Evolutionary conservation across 768 basidiomycete species (phyloP).

Genomic region (Boletus insuetus): DNA sequence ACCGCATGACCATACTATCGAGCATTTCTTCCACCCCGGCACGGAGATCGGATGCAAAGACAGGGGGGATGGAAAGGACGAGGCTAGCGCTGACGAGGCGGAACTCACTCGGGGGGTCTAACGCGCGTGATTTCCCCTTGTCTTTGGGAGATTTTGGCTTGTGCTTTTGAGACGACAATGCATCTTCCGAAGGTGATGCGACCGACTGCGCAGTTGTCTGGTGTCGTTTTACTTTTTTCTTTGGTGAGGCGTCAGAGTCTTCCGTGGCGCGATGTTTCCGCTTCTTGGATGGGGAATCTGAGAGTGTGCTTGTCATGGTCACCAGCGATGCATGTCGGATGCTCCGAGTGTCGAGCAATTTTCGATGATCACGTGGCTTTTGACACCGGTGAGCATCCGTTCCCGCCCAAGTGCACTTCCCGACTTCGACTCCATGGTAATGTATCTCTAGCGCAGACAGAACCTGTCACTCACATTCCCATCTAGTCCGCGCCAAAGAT

Average conservation of each 20-base stretch:
- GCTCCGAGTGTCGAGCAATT: background rate
- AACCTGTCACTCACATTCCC: background rate
- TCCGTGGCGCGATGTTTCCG: conserved; percentile 43
- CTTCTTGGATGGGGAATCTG: conserved; percentile 40
- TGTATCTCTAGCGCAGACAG: background rate
- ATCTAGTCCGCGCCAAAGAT: conserved; percentile 73
- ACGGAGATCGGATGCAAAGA: conserved; percentile 71
- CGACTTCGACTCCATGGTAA: conserved; percentile 22
- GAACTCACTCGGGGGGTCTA: conserved; percentile 49
- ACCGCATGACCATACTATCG: conserved; percentile 96
- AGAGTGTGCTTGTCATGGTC: conserved; percentile 8
- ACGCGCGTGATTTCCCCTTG: conserved; percentile 38
- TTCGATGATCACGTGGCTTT: conserved; percentile 22
- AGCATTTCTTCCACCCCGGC: conserved; percentile 84
- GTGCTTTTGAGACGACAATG: conserved; percentile 8
- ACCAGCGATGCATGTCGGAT: background rate
- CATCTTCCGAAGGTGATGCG: conserved; percentile 7
- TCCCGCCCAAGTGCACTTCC: background rate
- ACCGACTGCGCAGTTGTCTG: background rate
- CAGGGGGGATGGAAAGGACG: conserved; percentile 73
- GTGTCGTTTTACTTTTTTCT: conserved; percentile 33
- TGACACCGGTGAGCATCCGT: background rate
- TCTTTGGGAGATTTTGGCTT: conserved; percentile 26
- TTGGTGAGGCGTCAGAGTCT: conserved; percentile 32
- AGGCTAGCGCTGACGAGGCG: conserved; percentile 61